Evolutionary conservation across 2,329 filamentous ascomycete genomes (phyloP).

Genomic region (Cytospora mali): DNA sequence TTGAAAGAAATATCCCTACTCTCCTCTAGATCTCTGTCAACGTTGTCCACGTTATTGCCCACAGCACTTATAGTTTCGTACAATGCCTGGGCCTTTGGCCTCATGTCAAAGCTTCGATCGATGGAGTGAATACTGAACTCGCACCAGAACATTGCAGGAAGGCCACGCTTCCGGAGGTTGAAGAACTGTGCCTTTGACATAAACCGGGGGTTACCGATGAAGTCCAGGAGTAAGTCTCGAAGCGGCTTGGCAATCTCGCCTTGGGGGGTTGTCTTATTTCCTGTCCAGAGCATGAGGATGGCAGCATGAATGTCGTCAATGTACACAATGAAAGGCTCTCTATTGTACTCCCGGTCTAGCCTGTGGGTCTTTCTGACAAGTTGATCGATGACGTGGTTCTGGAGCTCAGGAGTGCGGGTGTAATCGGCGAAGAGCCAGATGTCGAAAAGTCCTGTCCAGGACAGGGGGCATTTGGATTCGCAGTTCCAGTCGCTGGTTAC

Average conservation of each 20-base stretch:
- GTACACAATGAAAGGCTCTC: too few relatives aligned
- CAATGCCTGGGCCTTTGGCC: too few relatives aligned
- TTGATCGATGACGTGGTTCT: neutral
- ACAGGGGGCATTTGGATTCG: neutral
- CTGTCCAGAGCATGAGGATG: neutral
- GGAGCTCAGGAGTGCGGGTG: neutral
- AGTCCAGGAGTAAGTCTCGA: neutral
- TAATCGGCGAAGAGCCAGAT: constrained; percentile 6
- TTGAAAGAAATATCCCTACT: too few relatives aligned
- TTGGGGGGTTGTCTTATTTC: neutral
- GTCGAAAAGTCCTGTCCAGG: neutral
- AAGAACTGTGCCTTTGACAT: neutral
- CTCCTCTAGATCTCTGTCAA: too few relatives aligned
- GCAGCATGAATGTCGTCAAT: too few relatives aligned
- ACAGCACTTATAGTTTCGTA: too few relatives aligned
- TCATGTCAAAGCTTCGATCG: too few relatives aligned
- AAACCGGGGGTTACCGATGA: neutral
- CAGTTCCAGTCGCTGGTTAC: neutral
- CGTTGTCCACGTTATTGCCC: too few relatives aligned
- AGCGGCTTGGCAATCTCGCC: neutral
- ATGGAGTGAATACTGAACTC: neutral
- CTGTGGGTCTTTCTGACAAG: neutral
- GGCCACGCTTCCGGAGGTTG: too few relatives aligned
- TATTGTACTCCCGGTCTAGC: too few relatives aligned
- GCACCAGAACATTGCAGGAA: neutral